Percentiles rank a stretch among this genome's conserved stretches.
Conservation (phyloP, 2,329 filamentous ascomycete species). For the Rosellinia necatrix region DNA sequence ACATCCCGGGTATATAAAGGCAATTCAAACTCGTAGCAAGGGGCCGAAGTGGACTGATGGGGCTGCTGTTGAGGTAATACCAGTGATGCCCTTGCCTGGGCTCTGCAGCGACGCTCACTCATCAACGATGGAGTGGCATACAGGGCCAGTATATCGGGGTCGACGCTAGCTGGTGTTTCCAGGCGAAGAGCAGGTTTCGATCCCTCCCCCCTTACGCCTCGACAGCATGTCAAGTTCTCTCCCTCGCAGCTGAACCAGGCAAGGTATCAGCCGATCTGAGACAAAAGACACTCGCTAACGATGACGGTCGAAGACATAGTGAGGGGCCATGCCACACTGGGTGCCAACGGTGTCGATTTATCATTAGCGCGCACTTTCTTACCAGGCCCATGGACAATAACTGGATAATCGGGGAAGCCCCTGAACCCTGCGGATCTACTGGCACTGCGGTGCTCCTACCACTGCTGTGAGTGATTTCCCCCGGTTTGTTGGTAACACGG, state of each 20-base stretch:
- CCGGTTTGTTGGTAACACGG: slow-evolving; percentile 23
- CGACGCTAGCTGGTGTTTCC: no score
- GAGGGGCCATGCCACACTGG: slow-evolving; percentile 5
- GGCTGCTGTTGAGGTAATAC: slow-evolving; percentile 26
- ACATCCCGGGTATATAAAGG: slow-evolving; percentile 14
- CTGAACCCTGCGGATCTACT: slow-evolving; percentile 3
- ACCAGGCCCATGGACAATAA: slow-evolving; percentile 1
- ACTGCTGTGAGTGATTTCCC: slow-evolving; percentile 24
- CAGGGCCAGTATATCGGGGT: no score
- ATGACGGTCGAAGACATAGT: neutral
- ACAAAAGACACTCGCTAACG: slow-evolving; percentile 7
- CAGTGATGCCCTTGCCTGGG: slow-evolving; percentile 22
- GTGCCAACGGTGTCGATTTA: slow-evolving; percentile 2
- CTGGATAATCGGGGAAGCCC: slow-evolving; percentile 12
- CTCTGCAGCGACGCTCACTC: slow-evolving; percentile 5
- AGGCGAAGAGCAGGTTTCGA: no score
- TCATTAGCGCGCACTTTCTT: neutral
- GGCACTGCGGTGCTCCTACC: neutral
- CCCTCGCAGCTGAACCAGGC: neutral
- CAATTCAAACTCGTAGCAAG: slow-evolving; percentile 2
- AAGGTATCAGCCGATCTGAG: slow-evolving; percentile 1
- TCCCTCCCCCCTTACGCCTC: no score
- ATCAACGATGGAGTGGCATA: slow-evolving; percentile 10
- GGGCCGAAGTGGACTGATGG: slow-evolving; percentile 19
- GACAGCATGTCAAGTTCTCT: slow-evolving; percentile 1